Base-by-base conservation (phyloP, 768 basidiomycete genomes). In the Rhodotorula taiwanensis region DNA sequence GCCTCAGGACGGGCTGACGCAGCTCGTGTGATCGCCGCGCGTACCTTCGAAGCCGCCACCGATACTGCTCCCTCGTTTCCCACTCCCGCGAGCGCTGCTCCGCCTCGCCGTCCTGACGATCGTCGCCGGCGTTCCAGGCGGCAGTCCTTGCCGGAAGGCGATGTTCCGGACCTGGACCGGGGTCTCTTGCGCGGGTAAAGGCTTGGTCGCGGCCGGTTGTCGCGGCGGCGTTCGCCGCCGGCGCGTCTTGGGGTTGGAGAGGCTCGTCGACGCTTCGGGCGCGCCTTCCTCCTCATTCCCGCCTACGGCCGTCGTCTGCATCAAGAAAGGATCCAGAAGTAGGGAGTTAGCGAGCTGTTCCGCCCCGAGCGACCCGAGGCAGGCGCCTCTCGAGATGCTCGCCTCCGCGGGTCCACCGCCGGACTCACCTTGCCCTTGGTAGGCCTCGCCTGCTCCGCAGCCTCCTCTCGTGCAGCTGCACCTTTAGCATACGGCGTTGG, bases 121-220 rank as follows among this genome's bases (percentile, higher is more conserved):
- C 43, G 57, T 59, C 15, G 36, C 66, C 9, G 62, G 60, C 16
- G 66, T 63, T 0, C 59, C 62, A 16, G 43, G 45, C 2, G 39
- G 48, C n/a, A n/a, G 6, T 2, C 57, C 63, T 8, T 58, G 49
- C 15, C 66, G 49, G 28, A 68, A 53, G 3, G 62, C 62, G 10
- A 56, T 50, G 43, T 68, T 68, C 28, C 49, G 44, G 27, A 63
- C 36, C 60, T 68, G 66, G 9, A 63, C 62, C 11, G 66, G 66
- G 44, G 66, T 68, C 28, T 68, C 66, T 25, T 60, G 58, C 16
- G 34, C 25, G 28, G 28, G 36, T 7, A 57, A 8, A 8, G 55
- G 27, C 4, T 47, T 51, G 31, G 36, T 50, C 15, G 50, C 30
- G 34, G 27, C 58, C 59, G 5, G 56, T 58, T 0, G 66, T 59